Evolutionary conservation across 2,329 filamentous ascomycete genomes (phyloP).

Genomic region (Ilyonectria mors-panacis): DNA sequence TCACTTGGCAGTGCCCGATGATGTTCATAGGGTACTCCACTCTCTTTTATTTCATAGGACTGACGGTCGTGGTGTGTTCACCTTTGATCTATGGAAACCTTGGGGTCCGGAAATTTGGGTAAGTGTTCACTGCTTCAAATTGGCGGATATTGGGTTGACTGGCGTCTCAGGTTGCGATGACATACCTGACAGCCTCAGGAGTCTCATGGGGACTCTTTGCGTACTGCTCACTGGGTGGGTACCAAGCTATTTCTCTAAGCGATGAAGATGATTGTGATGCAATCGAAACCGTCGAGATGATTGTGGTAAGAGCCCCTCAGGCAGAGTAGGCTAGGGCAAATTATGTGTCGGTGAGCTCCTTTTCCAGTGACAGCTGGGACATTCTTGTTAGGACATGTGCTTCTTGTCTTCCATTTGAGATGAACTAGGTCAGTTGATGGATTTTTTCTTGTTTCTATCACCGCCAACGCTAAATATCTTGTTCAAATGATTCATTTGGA

Average conservation of each 20-base stretch:
- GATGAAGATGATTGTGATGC: slow-evolving; percentile 8
- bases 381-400: too few relatives aligned
- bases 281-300: not conserved
- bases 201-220: slow-evolving; percentile 14
- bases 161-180: slow-evolving; percentile 4
- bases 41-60: slow-evolving; percentile 11
- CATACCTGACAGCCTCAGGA: slow-evolving; percentile 9
- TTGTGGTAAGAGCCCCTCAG: not conserved
- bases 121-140: not conserved
- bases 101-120: slow-evolving; percentile 17
- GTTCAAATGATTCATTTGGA: too few relatives aligned
- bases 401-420: too few relatives aligned
- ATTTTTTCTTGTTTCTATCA: too few relatives aligned
- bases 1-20: slow-evolving; percentile 21
- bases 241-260: slow-evolving; percentile 11
- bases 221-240: slow-evolving; percentile 10
- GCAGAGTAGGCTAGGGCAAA: not conserved
- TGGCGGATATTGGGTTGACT: not conserved
- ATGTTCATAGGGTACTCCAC: slow-evolving; percentile 19
- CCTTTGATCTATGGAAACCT: not conserved
- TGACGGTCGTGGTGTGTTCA: slow-evolving; percentile 6
- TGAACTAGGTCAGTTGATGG: too few relatives aligned
- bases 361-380: too few relatives aligned
- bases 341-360: too few relatives aligned
- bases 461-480: too few relatives aligned